Evolutionary conservation across 257 asterid genomes (phyloP).

Genomic region (Solanum sitiens): DNA sequence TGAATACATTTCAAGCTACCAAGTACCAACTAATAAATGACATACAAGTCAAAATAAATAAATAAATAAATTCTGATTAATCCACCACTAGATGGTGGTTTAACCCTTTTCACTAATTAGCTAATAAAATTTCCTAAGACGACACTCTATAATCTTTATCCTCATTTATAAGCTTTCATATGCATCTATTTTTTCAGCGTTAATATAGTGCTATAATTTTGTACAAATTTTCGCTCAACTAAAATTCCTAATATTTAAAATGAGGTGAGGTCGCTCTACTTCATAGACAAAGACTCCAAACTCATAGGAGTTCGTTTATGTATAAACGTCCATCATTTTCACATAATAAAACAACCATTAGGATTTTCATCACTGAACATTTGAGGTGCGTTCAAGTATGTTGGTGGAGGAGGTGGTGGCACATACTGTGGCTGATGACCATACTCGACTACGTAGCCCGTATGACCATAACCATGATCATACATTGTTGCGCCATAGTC

Average conservation of each 20-base stretch:
- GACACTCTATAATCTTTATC: not conserved
- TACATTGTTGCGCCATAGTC: conserved; percentile 35
- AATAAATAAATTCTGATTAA: not conserved
- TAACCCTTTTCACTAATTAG: not conserved
- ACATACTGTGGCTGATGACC: conserved; percentile 15
- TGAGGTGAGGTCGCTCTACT: not conserved
- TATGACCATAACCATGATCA: conserved; percentile 10
- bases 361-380: conserved; percentile 93
- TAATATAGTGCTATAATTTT: not conserved
- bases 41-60: conserved; percentile 4
- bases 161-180: not conserved
- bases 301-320: too few relatives aligned
- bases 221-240: conserved; percentile 20
- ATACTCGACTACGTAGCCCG: conserved; percentile 33
- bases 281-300: not conserved
- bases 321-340: not conserved
- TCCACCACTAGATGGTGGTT: conserved; percentile 2
- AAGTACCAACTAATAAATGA: not conserved
- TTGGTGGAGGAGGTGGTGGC: conserved; percentile 44
- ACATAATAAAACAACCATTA: conserved; percentile 76
- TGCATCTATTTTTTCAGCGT: not conserved
- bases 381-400: conserved; percentile 7
- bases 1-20: not conserved
- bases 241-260: not conserved
- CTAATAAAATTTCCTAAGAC: not conserved